Base-by-base conservation (phyloP, 768 basidiomycete genomes). In the Lentinula aciculospora region DNA sequence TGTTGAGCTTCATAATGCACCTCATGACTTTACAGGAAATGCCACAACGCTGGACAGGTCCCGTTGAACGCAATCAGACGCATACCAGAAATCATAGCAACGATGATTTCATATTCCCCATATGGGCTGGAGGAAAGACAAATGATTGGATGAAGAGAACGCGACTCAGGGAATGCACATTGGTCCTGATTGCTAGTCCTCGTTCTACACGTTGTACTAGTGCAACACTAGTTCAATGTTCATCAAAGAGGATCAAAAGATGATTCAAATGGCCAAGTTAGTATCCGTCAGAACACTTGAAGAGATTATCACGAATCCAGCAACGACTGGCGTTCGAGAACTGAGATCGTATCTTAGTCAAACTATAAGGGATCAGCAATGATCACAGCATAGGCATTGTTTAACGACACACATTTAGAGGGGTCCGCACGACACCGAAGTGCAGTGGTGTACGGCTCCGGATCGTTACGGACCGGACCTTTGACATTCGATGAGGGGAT, bases 371-470 rank as follows among this genome's bases (percentile, higher is more conserved):
- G 23, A 17, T 32, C 12, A 32, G 4, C n/a, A 31, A 32, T 15
- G 10, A 15, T 36, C 13, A 3, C 10, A 48, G 9, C 17, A 48
- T 17, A n/a, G 4, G 29, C 28, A 17, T 15, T 12, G 17, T 17
- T 13, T 10, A 25, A 2, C 25, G 17, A 64, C 81, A 57, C 49
- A 84, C 88, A 92, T 49, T 81, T 81, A 21, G 68, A 69, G 1
- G 85, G 75, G 48, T 84, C 74, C 23, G 81, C 76, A n/a, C 72
- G 74, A 58, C 86, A 81, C 47, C 72, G 76, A 54, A 71, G 63
- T 17, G 92, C 92, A 0, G 83, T 81, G 13, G 94, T 72, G 71
- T 95, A 97, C 21, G 94, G 94, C 34, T 82, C 91, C 0, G 94
- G 92, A 65, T 86, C 2, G 91, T 93, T 63, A 94, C 81, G 53